Percentiles rank a stretch among this genome's conserved stretches.
Evolutionary conservation across 805 yeast species (phyloP).

Genomic region (Ogataea populi-albae): DNA sequence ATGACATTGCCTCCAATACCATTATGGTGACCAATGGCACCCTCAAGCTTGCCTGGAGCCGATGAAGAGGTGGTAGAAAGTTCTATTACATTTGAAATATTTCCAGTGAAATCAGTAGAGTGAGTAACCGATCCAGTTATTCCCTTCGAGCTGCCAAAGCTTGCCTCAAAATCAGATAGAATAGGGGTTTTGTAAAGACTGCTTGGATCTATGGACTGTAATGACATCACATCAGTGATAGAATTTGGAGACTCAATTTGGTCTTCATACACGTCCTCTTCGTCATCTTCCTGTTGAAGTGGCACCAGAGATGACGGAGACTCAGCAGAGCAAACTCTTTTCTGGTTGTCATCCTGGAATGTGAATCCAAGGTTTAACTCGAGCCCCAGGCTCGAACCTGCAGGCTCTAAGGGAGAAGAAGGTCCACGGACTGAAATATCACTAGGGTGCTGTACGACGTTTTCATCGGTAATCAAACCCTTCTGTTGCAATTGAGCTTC

Average conservation of each 20-base stretch:
- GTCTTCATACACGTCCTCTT: slow-evolving; percentile 2
- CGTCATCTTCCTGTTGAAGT: slow-evolving; percentile 1
- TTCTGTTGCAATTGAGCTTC: not conserved
- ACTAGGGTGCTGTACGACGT: too few relatives aligned
- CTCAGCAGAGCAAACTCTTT: not conserved
- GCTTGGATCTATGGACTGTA: slow-evolving; percentile 5
- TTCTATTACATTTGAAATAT: too few relatives aligned
- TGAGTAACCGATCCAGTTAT: too few relatives aligned
- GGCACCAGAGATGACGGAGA: not conserved
- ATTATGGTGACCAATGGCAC: too few relatives aligned
- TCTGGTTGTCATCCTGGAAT: not conserved
- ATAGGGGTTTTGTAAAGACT: not conserved
- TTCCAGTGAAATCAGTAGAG: too few relatives aligned
- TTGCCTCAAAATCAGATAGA: too few relatives aligned
- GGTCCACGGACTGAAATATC: not conserved
- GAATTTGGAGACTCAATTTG: slow-evolving; percentile 9
- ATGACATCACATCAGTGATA: slow-evolving; percentile 1
- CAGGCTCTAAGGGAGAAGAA: not conserved
- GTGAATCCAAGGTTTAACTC: not conserved
- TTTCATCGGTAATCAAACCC: not conserved
- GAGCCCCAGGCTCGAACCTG: not conserved
- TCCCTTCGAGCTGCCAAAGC: too few relatives aligned
- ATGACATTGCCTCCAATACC: too few relatives aligned
- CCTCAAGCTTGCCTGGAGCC: too few relatives aligned
- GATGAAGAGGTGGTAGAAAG: too few relatives aligned